These are phyloP conservation scores for Didymosphaeria variabile DNA, from an alignment of 2,329 filamentous ascomycete species.

Conservation along the genomic window DNA sequence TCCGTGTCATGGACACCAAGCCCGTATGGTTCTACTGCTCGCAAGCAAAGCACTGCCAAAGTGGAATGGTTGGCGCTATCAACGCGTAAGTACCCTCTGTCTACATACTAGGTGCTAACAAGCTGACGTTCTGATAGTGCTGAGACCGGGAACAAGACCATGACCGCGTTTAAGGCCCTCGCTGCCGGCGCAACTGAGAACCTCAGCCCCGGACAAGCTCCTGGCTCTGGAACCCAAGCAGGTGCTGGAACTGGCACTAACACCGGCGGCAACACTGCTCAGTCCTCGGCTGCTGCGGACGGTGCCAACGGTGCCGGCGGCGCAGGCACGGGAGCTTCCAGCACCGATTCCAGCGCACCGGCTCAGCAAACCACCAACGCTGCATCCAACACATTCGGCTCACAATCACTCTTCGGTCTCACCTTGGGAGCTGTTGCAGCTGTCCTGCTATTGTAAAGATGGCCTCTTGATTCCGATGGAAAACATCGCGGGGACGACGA, in stretches of 20 bases:
- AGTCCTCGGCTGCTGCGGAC: conserved; percentile 21
- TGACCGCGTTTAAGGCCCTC: conserved; percentile 45
- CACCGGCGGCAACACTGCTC: conserved; percentile 18
- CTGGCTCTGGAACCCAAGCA: conserved; percentile 28
- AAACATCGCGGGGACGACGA: conserved; percentile 4
- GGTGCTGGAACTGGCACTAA: conserved; percentile 21
- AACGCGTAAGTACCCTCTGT: conserved; percentile 68
- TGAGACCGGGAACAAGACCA: conserved; percentile 46
- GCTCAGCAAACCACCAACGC: conserved; percentile 39
- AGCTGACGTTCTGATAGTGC: conserved; percentile 37
- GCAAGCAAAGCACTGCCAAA: conserved; percentile 77
- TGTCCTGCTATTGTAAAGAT: conserved; percentile 37
- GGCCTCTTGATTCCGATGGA: background rate
- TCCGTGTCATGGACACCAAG: conserved; percentile 72
- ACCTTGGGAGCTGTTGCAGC: conserved; percentile 36
- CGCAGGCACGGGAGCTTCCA: conserved; percentile 8
- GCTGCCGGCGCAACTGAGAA: conserved; percentile 53
- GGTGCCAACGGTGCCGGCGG: conserved; percentile 15
- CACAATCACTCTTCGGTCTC: conserved; percentile 38
- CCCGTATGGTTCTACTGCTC: conserved; percentile 85
- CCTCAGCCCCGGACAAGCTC: conserved; percentile 51
- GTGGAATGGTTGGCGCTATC: conserved; percentile 78
- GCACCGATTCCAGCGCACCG: conserved; percentile 21
- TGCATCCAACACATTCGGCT: conserved; percentile 30
- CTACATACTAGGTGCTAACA: background rate